Conservation (phyloP, 805 yeast species). For the Saccharomyces mikatae region DNA sequence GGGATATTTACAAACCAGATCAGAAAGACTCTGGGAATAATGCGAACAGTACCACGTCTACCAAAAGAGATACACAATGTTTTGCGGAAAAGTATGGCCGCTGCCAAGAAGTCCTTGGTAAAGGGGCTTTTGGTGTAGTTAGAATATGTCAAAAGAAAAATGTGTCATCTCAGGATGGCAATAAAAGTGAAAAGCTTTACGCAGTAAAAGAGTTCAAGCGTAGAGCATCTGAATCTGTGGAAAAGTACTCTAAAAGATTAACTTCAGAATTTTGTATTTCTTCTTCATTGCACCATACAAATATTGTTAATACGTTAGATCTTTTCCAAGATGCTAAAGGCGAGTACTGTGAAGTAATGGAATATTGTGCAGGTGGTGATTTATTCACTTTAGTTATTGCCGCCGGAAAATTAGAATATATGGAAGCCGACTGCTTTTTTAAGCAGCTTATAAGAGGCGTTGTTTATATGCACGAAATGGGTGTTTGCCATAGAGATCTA, state of each 20-base stretch:
- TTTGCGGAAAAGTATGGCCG: conserved; percentile 86
- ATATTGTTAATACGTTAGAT: conserved; percentile 71
- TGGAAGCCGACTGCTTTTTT: conserved; percentile 86
- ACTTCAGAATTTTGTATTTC: conserved; percentile 81
- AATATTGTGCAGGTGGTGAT: conserved; percentile 77
- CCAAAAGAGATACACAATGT: conserved; percentile 39
- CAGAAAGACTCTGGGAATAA: not conserved
- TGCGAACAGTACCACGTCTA: not conserved
- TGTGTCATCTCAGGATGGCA: conserved; percentile 9
- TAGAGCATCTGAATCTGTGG: conserved; percentile 51
- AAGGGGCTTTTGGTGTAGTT: conserved; percentile 92
- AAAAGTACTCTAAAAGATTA: conserved; percentile 61
- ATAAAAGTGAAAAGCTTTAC: conserved; percentile 43
- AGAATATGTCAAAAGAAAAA: conserved; percentile 71
- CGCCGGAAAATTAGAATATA: conserved; percentile 67
- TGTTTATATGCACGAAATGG: conserved; percentile 79
- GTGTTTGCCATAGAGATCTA: conserved; percentile 87
- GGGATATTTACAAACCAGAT: conserved; percentile 8
- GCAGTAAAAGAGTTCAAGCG: conserved; percentile 85
- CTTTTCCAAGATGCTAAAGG: conserved; percentile 74
- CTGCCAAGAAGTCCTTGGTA: conserved; percentile 90
- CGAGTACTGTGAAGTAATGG: conserved; percentile 80
- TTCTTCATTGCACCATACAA: conserved; percentile 66
- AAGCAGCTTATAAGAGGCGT: conserved; percentile 81
- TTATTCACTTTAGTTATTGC: conserved; percentile 65